A percentile compares a stretch with the other conserved stretches of the same genome.
Evolutionary conservation across 768 basidiomycete species (phyloP).

Genomic region (Gloeopeniophorella convolvens): DNA sequence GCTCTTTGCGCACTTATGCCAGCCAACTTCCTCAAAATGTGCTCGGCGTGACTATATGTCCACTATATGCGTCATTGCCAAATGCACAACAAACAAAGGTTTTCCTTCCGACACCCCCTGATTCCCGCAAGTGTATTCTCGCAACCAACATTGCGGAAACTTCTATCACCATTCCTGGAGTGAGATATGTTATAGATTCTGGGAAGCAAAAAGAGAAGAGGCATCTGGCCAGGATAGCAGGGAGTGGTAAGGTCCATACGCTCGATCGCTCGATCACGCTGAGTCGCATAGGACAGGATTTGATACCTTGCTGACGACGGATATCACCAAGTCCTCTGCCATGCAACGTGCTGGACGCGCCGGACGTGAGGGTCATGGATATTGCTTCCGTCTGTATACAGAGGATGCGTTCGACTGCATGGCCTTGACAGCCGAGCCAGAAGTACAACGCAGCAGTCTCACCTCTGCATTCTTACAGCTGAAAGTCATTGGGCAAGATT

Average conservation of each 20-base stretch:
- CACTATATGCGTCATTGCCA: slow-evolving; percentile 85
- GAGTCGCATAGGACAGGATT: slow-evolving; percentile 51
- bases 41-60: slow-evolving; percentile 59
- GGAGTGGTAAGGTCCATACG: slow-evolving; percentile 45
- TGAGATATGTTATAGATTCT: slow-evolving; percentile 93
- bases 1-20: slow-evolving; percentile 63
- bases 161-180: slow-evolving; percentile 93
- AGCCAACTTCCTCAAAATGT: slow-evolving; percentile 50
- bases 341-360: slow-evolving; percentile 94
- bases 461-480: slow-evolving; percentile 80
- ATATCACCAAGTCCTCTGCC: slow-evolving; percentile 86
- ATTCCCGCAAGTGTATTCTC: slow-evolving; percentile 84
- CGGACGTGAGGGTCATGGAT: slow-evolving; percentile 86
- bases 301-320: slow-evolving; percentile 75
- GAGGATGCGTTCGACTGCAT: slow-evolving; percentile 69
- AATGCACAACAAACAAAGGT: slow-evolving; percentile 71
- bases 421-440: slow-evolving; percentile 66
- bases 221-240: slow-evolving; percentile 61
- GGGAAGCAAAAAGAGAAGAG: slow-evolving; percentile 95
- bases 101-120: slow-evolving; percentile 58
- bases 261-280: not conserved
- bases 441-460: slow-evolving; percentile 84
- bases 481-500: slow-evolving; percentile 74
- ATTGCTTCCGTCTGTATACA: slow-evolving; percentile 91
- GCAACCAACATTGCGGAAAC: slow-evolving; percentile 99